A percentile compares a stretch with the other conserved stretches of the same genome.
phyloP scores from a whole-genome alignment of 805 yeast genomes.

The Trichomonascus vanleenenianus region DNA sequence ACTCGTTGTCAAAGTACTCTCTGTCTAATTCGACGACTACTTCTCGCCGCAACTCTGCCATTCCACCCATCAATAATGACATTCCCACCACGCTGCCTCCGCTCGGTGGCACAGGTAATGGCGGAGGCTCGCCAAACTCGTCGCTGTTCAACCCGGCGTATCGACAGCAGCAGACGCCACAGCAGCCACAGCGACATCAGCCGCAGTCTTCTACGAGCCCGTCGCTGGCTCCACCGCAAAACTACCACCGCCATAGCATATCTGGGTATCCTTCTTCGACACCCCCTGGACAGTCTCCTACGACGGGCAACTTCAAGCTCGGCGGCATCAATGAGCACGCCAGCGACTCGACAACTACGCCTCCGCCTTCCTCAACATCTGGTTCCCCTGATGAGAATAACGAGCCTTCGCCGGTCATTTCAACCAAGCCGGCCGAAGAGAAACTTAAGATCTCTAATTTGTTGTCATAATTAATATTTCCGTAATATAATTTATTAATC shows the following conservation, averaged over 20 bases:
- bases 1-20: slow-evolving; percentile 21
- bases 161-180: slow-evolving; percentile 1
- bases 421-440: neutral
- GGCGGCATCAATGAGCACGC: neutral
- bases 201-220: no score
- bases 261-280: slow-evolving; percentile 8
- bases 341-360: no score
- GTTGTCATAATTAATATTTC: slow-evolving; percentile 10
- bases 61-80: slow-evolving; percentile 6
- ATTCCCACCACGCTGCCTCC: slow-evolving; percentile 3
- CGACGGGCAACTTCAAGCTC: neutral
- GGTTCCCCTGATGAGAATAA: neutral
- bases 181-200: neutral
- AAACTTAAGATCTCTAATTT: slow-evolving; percentile 19
- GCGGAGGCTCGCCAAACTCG: no score
- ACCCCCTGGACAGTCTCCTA: no score
- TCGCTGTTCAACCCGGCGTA: no score
- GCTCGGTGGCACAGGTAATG: neutral
- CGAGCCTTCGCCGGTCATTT: neutral
- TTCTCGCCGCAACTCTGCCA: slow-evolving; percentile 18
- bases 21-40: slow-evolving; percentile 15
- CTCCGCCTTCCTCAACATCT: no score
- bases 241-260: slow-evolving; percentile 7
- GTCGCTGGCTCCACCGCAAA: slow-evolving; percentile 1
- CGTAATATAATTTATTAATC: neutral